Evolutionary conservation across 2,329 filamentous ascomycete species (phyloP).

Genomic region (Fusarium falciforme): DNA sequence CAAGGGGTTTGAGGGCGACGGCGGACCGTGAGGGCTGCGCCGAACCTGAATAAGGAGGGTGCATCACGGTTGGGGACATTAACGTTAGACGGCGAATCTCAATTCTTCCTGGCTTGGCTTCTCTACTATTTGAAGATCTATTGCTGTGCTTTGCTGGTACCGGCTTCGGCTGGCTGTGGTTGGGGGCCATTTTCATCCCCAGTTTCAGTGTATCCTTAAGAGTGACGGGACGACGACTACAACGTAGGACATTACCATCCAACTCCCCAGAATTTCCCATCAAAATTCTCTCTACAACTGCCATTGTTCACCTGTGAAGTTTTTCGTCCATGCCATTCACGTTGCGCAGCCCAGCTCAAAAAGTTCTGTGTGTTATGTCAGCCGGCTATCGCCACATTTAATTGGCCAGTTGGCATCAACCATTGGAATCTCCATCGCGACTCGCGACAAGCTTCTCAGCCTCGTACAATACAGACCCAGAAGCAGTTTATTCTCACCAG

Average conservation of each 20-base stretch:
- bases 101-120: constrained; percentile 28
- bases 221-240: neutral
- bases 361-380: constrained; percentile 38
- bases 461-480: constrained; percentile 31
- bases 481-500: constrained; percentile 6
- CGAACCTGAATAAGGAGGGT: constrained; percentile 3
- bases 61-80: constrained; percentile 20
- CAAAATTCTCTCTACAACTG: neutral
- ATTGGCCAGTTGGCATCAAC: constrained; percentile 35
- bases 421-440: constrained; percentile 21
- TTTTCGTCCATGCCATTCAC: neutral
- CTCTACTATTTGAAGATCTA: neutral
- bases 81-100: constrained; percentile 41
- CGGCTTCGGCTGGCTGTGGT: neutral
- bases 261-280: neutral
- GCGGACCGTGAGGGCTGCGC: constrained; percentile 16
- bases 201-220: neutral
- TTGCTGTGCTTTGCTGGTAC: neutral
- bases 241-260: neutral
- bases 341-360: neutral
- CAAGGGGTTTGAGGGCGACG: constrained; percentile 19
- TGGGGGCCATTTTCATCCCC: neutral
- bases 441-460: constrained; percentile 41
- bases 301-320: neutral
- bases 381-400: constrained; percentile 12